phyloP scores from a whole-genome alignment of 306 rosid species.

The Medicago ruthenica region DNA sequence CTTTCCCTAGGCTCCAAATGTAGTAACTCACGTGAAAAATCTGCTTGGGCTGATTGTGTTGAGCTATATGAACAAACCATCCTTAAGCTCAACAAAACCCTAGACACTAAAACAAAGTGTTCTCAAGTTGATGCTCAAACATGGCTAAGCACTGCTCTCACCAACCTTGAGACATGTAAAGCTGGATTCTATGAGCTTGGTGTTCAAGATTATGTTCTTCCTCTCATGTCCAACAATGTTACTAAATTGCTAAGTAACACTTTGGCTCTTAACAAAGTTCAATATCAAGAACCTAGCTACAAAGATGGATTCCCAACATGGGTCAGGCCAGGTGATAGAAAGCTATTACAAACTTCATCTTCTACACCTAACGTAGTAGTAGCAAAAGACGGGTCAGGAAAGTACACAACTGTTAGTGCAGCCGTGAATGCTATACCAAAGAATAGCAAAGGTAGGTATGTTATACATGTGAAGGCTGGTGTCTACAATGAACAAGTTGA shows the following conservation, averaged over 20 bases:
- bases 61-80: constrained; percentile 63
- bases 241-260: constrained; percentile 66
- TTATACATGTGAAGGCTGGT: constrained; percentile 71
- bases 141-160: constrained; percentile 75
- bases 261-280: constrained; percentile 62
- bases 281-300: constrained; percentile 33
- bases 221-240: constrained; percentile 66
- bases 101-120: constrained; percentile 45
- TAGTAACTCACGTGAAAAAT: constrained; percentile 45
- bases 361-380: constrained; percentile 55
- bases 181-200: constrained; percentile 64
- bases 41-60: constrained; percentile 75
- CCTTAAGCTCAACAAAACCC: constrained; percentile 54
- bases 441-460: constrained; percentile 60
- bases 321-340: constrained; percentile 72
- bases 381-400: constrained; percentile 72
- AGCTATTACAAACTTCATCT: constrained; percentile 58
- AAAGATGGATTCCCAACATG: constrained; percentile 69
- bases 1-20: constrained; percentile 55
- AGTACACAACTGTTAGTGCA: constrained; percentile 55
- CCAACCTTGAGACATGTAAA: constrained; percentile 68
- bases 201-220: constrained; percentile 47
- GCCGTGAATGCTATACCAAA: constrained; percentile 57
- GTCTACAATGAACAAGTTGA: constrained; percentile 64
- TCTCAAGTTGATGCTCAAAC: constrained; percentile 61